Conservation (phyloP, 2,329 filamentous ascomycete genomes). For the Fusarium nurragi region DNA sequence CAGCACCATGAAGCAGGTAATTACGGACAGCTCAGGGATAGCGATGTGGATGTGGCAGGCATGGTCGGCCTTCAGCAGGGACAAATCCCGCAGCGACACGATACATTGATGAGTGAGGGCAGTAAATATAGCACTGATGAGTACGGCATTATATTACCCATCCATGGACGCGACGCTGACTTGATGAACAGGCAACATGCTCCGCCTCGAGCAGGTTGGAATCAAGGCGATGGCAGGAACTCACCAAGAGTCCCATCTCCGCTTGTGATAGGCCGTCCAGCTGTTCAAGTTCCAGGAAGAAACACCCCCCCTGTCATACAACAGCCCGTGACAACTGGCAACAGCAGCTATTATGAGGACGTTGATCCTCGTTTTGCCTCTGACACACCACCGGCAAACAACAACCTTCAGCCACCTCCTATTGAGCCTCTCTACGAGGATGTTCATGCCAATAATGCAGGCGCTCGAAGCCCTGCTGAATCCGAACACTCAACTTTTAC, state of each 20-base stretch:
- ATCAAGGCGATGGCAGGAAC: constrained; percentile 54
- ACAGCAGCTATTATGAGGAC: constrained; percentile 83
- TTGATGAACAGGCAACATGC: constrained; percentile 57
- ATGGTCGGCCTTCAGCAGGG: constrained; percentile 77
- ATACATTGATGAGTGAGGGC: constrained; percentile 68
- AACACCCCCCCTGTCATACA: constrained; percentile 48
- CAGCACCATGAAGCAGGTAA: constrained; percentile 56
- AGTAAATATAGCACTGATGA: constrained; percentile 79
- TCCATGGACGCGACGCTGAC: not conserved
- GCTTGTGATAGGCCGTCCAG: constrained; percentile 49
- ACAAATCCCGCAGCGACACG: constrained; percentile 52
- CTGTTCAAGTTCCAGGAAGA: constrained; percentile 51
- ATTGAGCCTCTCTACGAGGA: constrained; percentile 68
- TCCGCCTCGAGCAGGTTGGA: constrained; percentile 67
- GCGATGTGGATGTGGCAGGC: constrained; percentile 76
- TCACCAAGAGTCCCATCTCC: constrained; percentile 60
- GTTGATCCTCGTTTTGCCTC: constrained; percentile 85
- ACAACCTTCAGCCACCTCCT: constrained; percentile 44
- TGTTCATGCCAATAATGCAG: constrained; percentile 60
- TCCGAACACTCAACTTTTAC: constrained; percentile 89
- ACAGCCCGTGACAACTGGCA: constrained; percentile 41
- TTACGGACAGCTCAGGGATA: constrained; percentile 64
- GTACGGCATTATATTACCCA: constrained; percentile 56
- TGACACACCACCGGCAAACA: constrained; percentile 44
- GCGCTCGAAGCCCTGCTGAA: constrained; percentile 75